Evolutionary conservation across 371 early-diverging fungal species (phyloP), one percentile per base, ranked within the genome.

Genomic region (Mucor mucedo): DNA sequence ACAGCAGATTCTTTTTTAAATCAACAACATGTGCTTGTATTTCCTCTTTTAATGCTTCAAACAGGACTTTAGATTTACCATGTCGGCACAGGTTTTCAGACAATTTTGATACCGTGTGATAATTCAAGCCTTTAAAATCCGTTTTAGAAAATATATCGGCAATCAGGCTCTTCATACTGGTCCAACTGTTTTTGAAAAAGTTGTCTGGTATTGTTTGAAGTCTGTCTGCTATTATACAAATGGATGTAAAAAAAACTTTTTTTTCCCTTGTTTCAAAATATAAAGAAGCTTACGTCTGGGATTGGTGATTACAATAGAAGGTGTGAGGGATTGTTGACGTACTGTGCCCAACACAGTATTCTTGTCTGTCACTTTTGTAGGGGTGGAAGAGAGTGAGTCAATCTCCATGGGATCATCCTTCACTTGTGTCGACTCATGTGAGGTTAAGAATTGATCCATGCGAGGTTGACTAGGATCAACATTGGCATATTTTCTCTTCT

Each of bases 31-130:
- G 86, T 13, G 52, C 52, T 56, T 84, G 84, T 47, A 82, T 77
- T 44, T 90, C 90, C 4, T 38, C 66, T 21, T 80, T 73, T n/a
- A 93, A 80, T 45, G 75, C 79, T 29, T 71, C 59, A 73, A 91
- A 95, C 0, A 93, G 62, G 2, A 78, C 70, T 56, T 84, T 76
- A 21, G 87, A 88, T 60, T 85, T 83, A n/a, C 89, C 87, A 69
- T 91, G 90, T 42, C 86, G 77, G 64, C 96, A 94, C n/a, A 93
- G 77, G 33, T 89, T 87, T 65, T 92, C 90, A 65, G 91, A 92
- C 30, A 90, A 77, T 58, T 62, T 41, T 6, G 58, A 44, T 4
- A 50, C 40, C 9, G 57, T 52, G 4, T 52, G 28, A 35, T 44
- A 58, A 28, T 62, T 60, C 2, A 38, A 44, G 14, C 33, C 11